Evolutionary conservation across 139 green algal genomes (phyloP).

Genomic region (Auxenochlorella protothecoides): DNA sequence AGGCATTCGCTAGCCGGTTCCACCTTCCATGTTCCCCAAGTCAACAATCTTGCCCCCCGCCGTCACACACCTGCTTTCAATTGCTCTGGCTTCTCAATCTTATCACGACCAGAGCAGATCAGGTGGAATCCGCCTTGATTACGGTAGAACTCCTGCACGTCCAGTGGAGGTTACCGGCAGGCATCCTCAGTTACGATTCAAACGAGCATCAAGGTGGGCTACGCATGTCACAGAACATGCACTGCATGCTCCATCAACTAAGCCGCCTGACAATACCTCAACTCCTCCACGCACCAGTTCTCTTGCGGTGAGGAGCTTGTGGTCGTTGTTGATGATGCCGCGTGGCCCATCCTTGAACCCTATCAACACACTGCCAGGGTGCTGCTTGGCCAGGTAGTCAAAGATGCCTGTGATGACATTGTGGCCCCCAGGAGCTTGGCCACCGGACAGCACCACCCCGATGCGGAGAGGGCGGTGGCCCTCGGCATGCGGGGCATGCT

Average conservation of each 20-base stretch:
- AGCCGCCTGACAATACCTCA: neutral
- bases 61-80: conserved; percentile 15
- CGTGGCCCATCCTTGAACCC: conserved; percentile 30
- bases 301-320: conserved; percentile 16
- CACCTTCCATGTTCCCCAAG: too few relatives aligned
- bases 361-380: conserved; percentile 24
- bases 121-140: conserved; percentile 65
- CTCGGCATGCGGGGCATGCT: neutral
- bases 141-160: conserved; percentile 34
- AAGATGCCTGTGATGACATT: conserved; percentile 55
- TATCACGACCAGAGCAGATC: conserved; percentile 46
- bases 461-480: conserved; percentile 6
- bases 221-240: neutral
- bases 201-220: too few relatives aligned
- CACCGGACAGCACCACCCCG: conserved; percentile 34
- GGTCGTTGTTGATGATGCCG: conserved; percentile 15
- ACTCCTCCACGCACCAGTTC: conserved; percentile 5
- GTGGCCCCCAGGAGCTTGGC: conserved; percentile 48
- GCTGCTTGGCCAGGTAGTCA: conserved; percentile 24
- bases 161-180: too few relatives aligned
- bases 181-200: too few relatives aligned
- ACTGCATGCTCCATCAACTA: neutral
- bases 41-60: too few relatives aligned
- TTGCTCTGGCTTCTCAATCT: conserved; percentile 48
- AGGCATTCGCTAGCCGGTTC: too few relatives aligned